Evolutionary conservation across 257 asterid genomes (phyloP).

Genomic region (Cordia subcordata): DNA sequence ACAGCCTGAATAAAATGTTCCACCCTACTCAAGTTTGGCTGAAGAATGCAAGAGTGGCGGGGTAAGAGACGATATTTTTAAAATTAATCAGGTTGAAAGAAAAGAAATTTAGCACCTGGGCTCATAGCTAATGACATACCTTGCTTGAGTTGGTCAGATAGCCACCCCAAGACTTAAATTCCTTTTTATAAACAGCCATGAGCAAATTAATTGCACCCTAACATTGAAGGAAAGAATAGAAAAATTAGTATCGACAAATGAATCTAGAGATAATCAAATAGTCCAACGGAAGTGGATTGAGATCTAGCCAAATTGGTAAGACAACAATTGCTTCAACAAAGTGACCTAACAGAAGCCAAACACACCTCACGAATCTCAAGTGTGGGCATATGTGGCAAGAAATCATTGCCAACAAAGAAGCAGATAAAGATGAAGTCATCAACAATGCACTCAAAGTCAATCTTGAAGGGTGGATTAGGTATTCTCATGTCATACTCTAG

Average conservation of each 20-base stretch:
- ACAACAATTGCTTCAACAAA: neutral
- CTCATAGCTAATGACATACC: constrained; percentile 40
- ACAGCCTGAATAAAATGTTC: constrained; percentile 95
- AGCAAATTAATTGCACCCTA: constrained; percentile 97
- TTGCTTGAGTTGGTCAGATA: constrained; percentile 81
- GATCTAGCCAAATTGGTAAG: neutral
- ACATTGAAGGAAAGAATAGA: neutral
- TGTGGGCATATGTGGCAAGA: constrained; percentile 98
- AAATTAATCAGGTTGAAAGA: neutral
- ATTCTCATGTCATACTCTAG: constrained; percentile 87
- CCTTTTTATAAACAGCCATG: constrained; percentile 93
- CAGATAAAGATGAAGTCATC: constrained; percentile 96
- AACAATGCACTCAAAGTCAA: constrained; percentile 74
- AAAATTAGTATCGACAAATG: neutral
- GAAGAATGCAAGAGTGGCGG: constrained; percentile 20
- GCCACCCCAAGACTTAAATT: constrained; percentile 71
- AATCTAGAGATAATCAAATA: neutral
- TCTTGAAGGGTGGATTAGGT: constrained; percentile 75
- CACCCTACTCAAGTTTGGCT: constrained; percentile 81
- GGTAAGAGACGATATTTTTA: constrained; percentile 12
- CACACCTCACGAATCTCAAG: constrained; percentile 98
- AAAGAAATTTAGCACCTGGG: constrained; percentile 1
- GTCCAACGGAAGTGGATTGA: neutral
- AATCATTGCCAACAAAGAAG: constrained; percentile 97
- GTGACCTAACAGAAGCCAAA: neutral